phyloP scores from a whole-genome alignment of 805 yeast species.

The Wickerhamiella australiensis region DNA sequence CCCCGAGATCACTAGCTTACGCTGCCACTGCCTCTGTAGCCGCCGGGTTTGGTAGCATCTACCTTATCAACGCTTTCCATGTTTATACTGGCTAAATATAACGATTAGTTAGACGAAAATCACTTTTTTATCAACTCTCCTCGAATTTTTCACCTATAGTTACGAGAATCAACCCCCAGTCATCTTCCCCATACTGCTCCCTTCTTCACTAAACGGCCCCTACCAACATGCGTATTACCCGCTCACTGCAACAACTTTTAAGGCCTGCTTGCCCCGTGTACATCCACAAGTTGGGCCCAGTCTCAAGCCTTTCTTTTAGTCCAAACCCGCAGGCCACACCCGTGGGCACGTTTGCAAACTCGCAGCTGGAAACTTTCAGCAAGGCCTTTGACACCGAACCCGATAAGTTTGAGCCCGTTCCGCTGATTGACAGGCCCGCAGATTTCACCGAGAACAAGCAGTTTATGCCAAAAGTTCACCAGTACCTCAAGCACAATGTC shows the following conservation, averaged over 20 bases:
- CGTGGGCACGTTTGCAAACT: slow-evolving; percentile 21
- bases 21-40: slow-evolving; percentile 30
- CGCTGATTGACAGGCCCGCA: slow-evolving; percentile 16
- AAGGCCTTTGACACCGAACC: slow-evolving; percentile 18
- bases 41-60: slow-evolving; percentile 31
- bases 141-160: slow-evolving; percentile 13
- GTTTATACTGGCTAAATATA: slow-evolving; percentile 33
- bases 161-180: not conserved
- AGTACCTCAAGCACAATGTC: slow-evolving; percentile 20
- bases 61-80: slow-evolving; percentile 35
- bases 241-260: not conserved
- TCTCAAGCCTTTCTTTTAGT: slow-evolving; percentile 17
- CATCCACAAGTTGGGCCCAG: slow-evolving; percentile 7
- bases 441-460: slow-evolving; percentile 18
- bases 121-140: too few relatives aligned
- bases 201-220: too few relatives aligned
- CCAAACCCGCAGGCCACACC: slow-evolving; percentile 18
- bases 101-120: too few relatives aligned
- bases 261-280: slow-evolving; percentile 14
- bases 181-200: too few relatives aligned
- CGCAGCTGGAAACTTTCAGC: slow-evolving; percentile 11
- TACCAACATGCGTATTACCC: slow-evolving; percentile 1
- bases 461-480: slow-evolving; percentile 21
- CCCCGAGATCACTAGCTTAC: slow-evolving; percentile 21
- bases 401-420: slow-evolving; percentile 18